Evolutionary conservation across 2,329 filamentous ascomycete genomes (phyloP).

Genomic region (Geosmithia morbida): DNA sequence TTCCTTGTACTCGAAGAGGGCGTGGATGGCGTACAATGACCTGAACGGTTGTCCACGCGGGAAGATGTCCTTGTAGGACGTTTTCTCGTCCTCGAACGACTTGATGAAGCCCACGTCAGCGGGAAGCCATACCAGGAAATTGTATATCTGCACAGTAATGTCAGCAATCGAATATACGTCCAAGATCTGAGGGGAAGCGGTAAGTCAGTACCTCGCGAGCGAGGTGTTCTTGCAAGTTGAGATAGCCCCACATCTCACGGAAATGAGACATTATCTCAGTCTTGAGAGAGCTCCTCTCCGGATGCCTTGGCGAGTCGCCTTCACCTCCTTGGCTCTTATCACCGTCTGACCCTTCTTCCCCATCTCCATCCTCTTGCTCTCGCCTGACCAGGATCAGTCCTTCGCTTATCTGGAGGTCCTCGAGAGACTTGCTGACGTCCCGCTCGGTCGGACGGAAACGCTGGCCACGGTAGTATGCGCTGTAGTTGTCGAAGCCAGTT

Average conservation of each 20-base stretch:
- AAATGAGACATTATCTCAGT: conserved; percentile 71
- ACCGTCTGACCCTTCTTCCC: conserved; percentile 9
- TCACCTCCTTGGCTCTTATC: conserved; percentile 19
- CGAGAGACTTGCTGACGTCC: conserved; percentile 46
- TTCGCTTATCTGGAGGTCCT: conserved; percentile 51
- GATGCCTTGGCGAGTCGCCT: conserved; percentile 5
- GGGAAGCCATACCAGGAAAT: conserved; percentile 57
- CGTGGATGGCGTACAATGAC: conserved; percentile 57
- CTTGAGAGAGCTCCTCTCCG: conserved; percentile 50
- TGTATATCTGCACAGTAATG: conserved; percentile 38
- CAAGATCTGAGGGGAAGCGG: background rate
- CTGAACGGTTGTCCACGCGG: conserved; percentile 56
- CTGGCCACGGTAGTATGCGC: conserved; percentile 55
- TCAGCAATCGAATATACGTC: background rate
- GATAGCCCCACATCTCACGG: conserved; percentile 66
- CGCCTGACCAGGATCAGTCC: conserved; percentile 54
- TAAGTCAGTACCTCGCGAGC: conserved; percentile 43
- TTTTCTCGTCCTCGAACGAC: conserved; percentile 37
- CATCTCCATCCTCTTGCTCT: conserved; percentile 30
- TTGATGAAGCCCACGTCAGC: conserved; percentile 47
- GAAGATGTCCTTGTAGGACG: conserved; percentile 49
- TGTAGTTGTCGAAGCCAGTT: conserved; percentile 65
- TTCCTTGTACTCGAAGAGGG: conserved; percentile 47
- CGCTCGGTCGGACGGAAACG: conserved; percentile 46
- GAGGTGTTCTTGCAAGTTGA: conserved; percentile 57